Evolutionary conservation across 2,329 filamentous ascomycete genomes (phyloP), one percentile per base, ranked within the genome.

Genomic region (Cladosporium oxysporum): DNA sequence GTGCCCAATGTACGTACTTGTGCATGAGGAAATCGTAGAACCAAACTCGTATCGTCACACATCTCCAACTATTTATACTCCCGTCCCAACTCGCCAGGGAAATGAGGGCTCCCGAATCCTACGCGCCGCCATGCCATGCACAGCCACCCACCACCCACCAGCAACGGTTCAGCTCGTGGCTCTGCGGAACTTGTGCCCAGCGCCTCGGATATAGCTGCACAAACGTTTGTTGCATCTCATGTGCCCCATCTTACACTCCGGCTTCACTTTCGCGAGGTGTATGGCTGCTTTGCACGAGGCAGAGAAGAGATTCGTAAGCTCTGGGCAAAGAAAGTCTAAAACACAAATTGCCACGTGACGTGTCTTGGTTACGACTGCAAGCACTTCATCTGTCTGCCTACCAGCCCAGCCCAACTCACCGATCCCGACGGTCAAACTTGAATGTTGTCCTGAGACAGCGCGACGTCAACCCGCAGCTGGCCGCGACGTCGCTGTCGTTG

Each of bases 361-460:
- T 47, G 41, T 10, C 41, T 47, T 23, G 21, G 8, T 8, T 35
- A 35, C 31, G 31, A 33, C 33, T 11, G 18, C 35, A 18, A 18
- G 35, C 35, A 47, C 41, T 47, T 21, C 41, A 47, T 10, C n/a
- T 44, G 16, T 37, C 37, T n/a, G 37, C 37, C 37, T 44, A n/a
- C 18, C 41, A 21, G 41, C n/a, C 41, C 37, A 47, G n/a, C n/a
- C 41, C n/a, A 21, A 47, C 41, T 21, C 2, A 53, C 50, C 50
- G 50, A 53, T 31, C 29, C 12, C 26, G 29, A 28, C 26, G 5
- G 49, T 26, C 50, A 21, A n/a, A 10, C 41, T 47, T 47, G 41
- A 47, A 47, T 47, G 41, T 47, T 28, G 52, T 21, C 31, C 31
- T 55, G 52, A 55, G 52, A 55, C 52, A 55, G 18, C 23, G 52